Evolutionary conservation across 495 filamentous ascomycete genomes (phyloP).

Genomic region (Penicillium odoratum): DNA sequence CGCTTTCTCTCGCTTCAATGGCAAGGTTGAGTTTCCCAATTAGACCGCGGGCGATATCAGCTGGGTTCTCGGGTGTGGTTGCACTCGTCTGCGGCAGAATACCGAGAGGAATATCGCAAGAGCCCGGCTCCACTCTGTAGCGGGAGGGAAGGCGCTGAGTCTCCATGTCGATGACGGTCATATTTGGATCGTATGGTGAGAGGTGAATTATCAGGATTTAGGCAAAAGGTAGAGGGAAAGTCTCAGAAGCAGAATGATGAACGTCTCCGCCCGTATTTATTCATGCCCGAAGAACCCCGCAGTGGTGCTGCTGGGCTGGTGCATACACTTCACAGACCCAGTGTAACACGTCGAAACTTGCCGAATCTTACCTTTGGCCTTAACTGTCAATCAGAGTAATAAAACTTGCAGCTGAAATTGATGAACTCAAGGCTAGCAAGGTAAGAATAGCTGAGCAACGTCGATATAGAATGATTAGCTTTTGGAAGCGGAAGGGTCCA

Average conservation of each 20-base stretch:
- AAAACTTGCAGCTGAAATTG: too few species aligned
- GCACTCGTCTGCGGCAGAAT: conserved; percentile 33
- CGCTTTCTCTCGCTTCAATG: conserved; percentile 37
- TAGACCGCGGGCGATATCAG: conserved; percentile 42
- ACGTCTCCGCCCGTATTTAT: neutral
- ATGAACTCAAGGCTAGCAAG: too few species aligned
- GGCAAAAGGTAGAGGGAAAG: neutral
- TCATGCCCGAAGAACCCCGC: neutral
- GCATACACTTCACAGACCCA: too few species aligned
- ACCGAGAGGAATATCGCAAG: conserved; percentile 48
- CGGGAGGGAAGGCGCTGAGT: conserved; percentile 39
- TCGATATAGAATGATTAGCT: too few species aligned
- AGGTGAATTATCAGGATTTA: neutral
- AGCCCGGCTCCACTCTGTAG: conserved; percentile 61
- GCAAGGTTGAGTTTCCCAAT: conserved; percentile 50
- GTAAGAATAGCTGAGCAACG: too few species aligned
- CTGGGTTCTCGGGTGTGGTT: conserved; percentile 42
- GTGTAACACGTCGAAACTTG: neutral
- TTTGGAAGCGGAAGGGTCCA: too few species aligned
- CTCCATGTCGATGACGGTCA: conserved; percentile 12
- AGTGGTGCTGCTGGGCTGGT: neutral
- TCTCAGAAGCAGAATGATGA: neutral
- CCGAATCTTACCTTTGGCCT: neutral
- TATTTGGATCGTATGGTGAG: neutral
- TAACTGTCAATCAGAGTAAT: too few species aligned